Evolutionary conservation across 495 filamentous ascomycete species (phyloP), one percentile per base, ranked within the genome.

Genomic region (Lichenothelia convexa): DNA sequence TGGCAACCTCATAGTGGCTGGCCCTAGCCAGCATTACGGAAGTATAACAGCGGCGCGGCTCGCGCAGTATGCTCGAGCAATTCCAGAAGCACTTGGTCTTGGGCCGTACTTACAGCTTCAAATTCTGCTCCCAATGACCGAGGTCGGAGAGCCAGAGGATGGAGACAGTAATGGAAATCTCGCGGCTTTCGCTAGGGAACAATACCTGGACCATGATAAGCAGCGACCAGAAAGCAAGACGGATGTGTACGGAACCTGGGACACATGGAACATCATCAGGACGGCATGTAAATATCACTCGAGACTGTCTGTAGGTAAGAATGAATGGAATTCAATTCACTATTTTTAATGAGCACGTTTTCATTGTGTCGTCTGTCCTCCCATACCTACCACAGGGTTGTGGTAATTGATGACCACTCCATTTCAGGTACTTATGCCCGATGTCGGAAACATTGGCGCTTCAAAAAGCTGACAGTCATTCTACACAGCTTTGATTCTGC

Each of bases 201-300:
- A 71, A 33, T 71, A 63, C 40, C 38, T 61, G 4, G n/a, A n/a
- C n/a, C 24, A 27, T 7, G 44, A 43, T 56, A 22, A 54, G 59
- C 34, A 59, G 57, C 38, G 62, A 58, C 33, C 44, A 47, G 17
- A 56, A 60, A 19, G 54, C 40, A 9, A 51, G 41, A 4, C 8
- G 35, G 8, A 41, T 48, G 51, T 74, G 3, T 85, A 77, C 44
- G 75, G 71, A 21, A 66, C 75, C 5, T 97, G 89, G 91, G 87
- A 94, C 60, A 76, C 78, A 6, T 97, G 89, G 89, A 76, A 95
- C 54, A 61, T 72, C 22, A 81, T 95, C 45, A 64, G 91, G 36
- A 76, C 78, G 30, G 61, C 80, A 18, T 95, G 84, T 72, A 82
- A 72, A 59, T 94, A 95, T 47, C 75, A 76, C 54, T 50, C 66